Base-by-base conservation (phyloP, 2,329 filamentous ascomycete genomes). In the Pleoardoris graminearum region DNA sequence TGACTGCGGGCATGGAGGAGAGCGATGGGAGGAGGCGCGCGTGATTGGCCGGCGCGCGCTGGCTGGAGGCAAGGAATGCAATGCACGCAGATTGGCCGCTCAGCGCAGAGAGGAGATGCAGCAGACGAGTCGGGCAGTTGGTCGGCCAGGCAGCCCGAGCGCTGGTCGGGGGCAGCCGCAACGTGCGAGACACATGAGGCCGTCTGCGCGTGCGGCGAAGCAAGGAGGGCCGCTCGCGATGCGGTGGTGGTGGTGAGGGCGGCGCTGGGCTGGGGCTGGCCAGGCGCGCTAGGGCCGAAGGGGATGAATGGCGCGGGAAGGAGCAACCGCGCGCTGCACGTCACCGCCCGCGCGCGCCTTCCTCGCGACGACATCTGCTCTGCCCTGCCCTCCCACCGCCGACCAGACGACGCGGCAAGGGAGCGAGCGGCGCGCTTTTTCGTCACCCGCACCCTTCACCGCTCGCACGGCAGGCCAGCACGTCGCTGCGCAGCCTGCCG, bases 111-210 rank as follows among this genome's bases (percentile, higher is more conserved):
- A 56, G 50, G 43, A n/a, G n/a, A n/a, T n/a, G n/a, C n/a, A n/a
- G n/a, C n/a, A n/a, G n/a, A n/a, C n/a, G n/a, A n/a, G n/a, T n/a
- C 36, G 36, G 36, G 21, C 36, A 38, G 36, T 38, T 5, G n/a
- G 10, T 19, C 36, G 10, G 10, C 19, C 17, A 38, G 16, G 4
- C 6, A n/a, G 7, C 58, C 63, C 57, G 48, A 54, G 54, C 38
- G 58, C 39, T 66, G 58, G 65, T 60, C 32, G 57, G 54, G 59
- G 55, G 54, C 48, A 45, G 63, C 59, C 42, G 65, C 65, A 70
- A 71, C 68, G 68, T 71, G 68, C 66, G 59, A 69, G 66, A 66
- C 66, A 70, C 63, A 68, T 63, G 67, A 60, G 66, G 43, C 33
- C 25, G 53, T 49, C 58, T 53, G 41, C 63, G 65, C 65, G 66